Base-by-base conservation (phyloP, 2,329 filamentous ascomycete species). In the Fusarium tanahbumbuense region DNA sequence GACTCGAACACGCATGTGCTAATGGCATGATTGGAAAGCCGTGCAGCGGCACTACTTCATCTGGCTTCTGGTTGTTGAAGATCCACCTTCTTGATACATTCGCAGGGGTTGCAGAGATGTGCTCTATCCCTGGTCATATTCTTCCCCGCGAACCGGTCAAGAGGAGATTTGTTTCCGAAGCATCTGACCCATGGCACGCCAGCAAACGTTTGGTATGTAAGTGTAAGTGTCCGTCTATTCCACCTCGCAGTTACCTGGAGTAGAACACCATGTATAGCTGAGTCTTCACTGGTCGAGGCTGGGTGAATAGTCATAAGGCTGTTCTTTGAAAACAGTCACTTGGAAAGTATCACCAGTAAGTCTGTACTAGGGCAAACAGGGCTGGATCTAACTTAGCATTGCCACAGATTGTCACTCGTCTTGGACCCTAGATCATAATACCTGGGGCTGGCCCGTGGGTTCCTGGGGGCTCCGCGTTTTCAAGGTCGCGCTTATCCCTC, bases 391-490 rank as follows among this genome's bases (percentile, higher is more conserved):
- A 42, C 60, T 55, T 60, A 57, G 45, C 57, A 56, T 61, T 57
- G 57, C 37, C 65, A 59, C 67, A 50, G 45, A 56, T 58, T 48
- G 48, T 69, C 47, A 68, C 50, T 55, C 59, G 48, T 63, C 37
- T 64, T 58, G 48, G 56, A 67, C 42, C 52, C 53, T 59, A 56
- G 46, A 64, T 56, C 49, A 61, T 46, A 47, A 55, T 59, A 63
- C 67, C 69, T 57, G 69, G 68, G 63, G 64, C 68, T 66, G 52
- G 63, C 68, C 65, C 64, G 70, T 73, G 64, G 64, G 67, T 73
- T 69, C 60, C 71, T 68, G 55, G 69, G 60, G 55, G 65, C 72
- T 73, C 70, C 72, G 63, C 70, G 70, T 66, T 68, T 67, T 55
- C 60, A 59, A 67, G 57, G 48, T 67, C 52, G 64, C 69, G 62